Evolutionary conservation across 441 rosid species (phyloP).

Genomic region (Oxalis stricta): DNA sequence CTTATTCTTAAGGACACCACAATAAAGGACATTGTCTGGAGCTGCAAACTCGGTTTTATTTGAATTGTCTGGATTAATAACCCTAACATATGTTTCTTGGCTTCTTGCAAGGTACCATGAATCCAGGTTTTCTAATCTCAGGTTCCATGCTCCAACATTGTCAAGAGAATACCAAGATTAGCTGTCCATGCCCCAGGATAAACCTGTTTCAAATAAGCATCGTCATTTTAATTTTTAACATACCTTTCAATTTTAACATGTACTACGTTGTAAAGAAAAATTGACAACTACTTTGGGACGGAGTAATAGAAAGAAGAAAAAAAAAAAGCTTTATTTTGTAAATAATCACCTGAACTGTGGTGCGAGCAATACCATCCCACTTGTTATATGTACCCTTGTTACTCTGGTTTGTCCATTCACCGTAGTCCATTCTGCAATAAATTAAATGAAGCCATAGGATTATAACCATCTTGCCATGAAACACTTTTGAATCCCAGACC

Average conservation of each 20-base stretch:
- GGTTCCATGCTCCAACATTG: slow-evolving; percentile 90
- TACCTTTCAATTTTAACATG: too few species aligned
- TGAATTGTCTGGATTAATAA: slow-evolving; percentile 73
- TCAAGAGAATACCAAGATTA: slow-evolving; percentile 72
- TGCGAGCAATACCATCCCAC: slow-evolving; percentile 91
- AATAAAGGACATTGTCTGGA: slow-evolving; percentile 73
- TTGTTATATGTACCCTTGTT: slow-evolving; percentile 84
- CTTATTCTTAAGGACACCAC: slow-evolving; percentile 56
- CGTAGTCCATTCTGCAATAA: slow-evolving; percentile 80
- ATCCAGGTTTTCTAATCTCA: slow-evolving; percentile 88
- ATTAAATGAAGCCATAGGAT: slow-evolving; percentile 1
- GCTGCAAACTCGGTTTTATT: slow-evolving; percentile 62
- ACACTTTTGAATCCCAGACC: slow-evolving; percentile 85
- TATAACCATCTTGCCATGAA: slow-evolving; percentile 74
- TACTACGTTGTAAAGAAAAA: too few species aligned
- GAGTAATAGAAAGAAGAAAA: background rate
- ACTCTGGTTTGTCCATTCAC: slow-evolving; percentile 87
- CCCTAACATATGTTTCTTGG: slow-evolving; percentile 81
- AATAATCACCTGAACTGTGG: slow-evolving; percentile 60
- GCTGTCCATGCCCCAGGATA: slow-evolving; percentile 96
- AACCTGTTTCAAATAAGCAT: slow-evolving; percentile 44
- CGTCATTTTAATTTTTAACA: too few species aligned
- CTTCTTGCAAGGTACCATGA: slow-evolving; percentile 99
- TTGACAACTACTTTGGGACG: background rate
- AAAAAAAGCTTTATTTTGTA: background rate